phyloP scores from a whole-genome alignment of 1,139 yeast genomes.

The Suzukiozyma palmioleophila region DNA sequence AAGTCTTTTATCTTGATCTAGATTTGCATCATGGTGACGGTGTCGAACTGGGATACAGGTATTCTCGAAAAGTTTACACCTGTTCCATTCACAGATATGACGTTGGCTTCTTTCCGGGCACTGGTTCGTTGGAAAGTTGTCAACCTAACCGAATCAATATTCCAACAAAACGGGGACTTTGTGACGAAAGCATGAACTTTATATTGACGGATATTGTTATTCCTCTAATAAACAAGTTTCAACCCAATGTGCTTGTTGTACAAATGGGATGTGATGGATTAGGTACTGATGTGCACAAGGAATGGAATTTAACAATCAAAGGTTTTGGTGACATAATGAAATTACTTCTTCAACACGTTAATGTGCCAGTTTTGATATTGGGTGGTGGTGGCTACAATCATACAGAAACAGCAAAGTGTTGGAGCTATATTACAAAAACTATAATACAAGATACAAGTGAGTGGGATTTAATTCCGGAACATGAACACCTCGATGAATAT shows the following conservation, averaged over 20 bases:
- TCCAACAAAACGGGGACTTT: conserved; percentile 55
- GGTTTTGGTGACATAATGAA: conserved; percentile 43
- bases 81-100: conserved; percentile 64
- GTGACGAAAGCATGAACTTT: conserved; percentile 37
- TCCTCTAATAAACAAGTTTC: conserved; percentile 34
- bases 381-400: conserved; percentile 83
- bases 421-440: conserved; percentile 53
- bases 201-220: conserved; percentile 39
- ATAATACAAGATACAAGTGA: conserved; percentile 14
- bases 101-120: conserved; percentile 70
- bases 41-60: conserved; percentile 61
- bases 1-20: conserved; percentile 60
- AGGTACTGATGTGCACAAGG: conserved; percentile 47
- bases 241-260: conserved; percentile 54
- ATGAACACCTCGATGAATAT: conserved; percentile 40
- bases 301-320: conserved; percentile 63
- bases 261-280: conserved; percentile 77
- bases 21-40: conserved; percentile 84
- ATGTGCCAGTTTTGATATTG: conserved; percentile 41
- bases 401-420: conserved; percentile 58
- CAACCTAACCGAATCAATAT: conserved; percentile 43
- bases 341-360: conserved; percentile 22
- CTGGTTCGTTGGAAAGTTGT: conserved; percentile 42
- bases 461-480: conserved; percentile 52
- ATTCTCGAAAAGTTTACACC: conserved; percentile 53